phyloP scores from a whole-genome alignment of 2,329 filamentous ascomycete species.

The Cercospora beticola region DNA sequence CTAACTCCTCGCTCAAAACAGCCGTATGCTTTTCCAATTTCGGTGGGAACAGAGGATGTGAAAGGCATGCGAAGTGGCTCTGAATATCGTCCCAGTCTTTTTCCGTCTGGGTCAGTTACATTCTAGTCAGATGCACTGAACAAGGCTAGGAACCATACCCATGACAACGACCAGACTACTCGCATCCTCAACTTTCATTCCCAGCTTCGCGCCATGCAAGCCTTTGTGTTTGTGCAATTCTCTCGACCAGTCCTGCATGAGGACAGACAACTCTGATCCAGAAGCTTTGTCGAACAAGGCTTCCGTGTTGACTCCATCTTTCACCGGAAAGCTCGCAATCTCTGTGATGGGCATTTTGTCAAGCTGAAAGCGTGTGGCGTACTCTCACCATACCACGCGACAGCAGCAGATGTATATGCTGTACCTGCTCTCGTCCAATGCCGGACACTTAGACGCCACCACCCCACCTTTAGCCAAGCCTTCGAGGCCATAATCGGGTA shows the following conservation, averaged over 20 bases:
- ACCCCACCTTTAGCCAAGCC: not conserved
- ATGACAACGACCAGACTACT: not conserved
- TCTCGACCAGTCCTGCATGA: not conserved
- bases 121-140: not conserved
- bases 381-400: not conserved
- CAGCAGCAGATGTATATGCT: not conserved
- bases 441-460: not conserved
- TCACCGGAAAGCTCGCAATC: not conserved
- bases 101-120: not conserved
- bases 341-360: not conserved
- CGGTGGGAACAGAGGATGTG: not conserved
- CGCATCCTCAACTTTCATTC: not conserved
- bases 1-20: not conserved
- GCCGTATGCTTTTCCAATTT: not conserved
- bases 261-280: not conserved
- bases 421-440: not conserved
- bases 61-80: conserved; percentile 7
- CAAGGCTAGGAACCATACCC: not conserved
- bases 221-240: not conserved
- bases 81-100: conserved; percentile 14
- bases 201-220: not conserved
- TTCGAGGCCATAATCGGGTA: not conserved
- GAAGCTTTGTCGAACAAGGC: not conserved
- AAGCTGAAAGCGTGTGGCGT: not conserved
- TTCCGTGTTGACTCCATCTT: not conserved